Conservation (phyloP, 495 filamentous ascomycete genomes). For the Penicillium samsonianum region DNA sequence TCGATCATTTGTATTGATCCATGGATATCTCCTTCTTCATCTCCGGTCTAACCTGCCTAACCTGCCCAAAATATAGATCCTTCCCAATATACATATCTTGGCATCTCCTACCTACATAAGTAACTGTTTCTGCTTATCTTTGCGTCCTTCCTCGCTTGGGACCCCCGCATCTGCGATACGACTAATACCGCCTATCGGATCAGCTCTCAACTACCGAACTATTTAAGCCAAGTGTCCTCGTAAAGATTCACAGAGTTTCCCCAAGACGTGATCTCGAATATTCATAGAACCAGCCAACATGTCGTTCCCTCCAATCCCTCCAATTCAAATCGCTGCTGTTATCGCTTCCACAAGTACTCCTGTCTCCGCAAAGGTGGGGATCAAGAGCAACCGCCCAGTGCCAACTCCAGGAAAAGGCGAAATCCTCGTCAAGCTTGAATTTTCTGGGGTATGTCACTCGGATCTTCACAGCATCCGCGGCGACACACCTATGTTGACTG, state of each 20-base stretch:
- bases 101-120: too few species aligned
- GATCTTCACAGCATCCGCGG: constrained; percentile 48
- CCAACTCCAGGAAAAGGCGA: constrained; percentile 39
- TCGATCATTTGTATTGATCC: neutral
- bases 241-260: neutral
- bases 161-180: constrained; percentile 22
- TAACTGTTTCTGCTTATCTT: constrained; percentile 13
- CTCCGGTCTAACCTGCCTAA: neutral
- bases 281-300: constrained; percentile 18
- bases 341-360: constrained; percentile 31
- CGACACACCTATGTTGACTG: constrained; percentile 49
- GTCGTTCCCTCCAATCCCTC: constrained; percentile 31
- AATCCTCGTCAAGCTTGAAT: constrained; percentile 45
- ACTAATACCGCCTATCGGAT: neutral
- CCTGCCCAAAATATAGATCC: neutral
- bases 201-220: neutral
- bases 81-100: neutral
- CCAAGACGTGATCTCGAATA: neutral
- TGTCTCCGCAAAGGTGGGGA: constrained; percentile 28
- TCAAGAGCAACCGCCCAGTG: constrained; percentile 33
- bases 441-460: constrained; percentile 47
- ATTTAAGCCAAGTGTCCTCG: neutral
- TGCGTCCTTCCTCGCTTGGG: neutral
- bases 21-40: neutral
- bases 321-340: constrained; percentile 41